Evolutionary conservation across 2,329 filamentous ascomycete genomes (phyloP).

Genomic region (Venturia carpophila): DNA sequence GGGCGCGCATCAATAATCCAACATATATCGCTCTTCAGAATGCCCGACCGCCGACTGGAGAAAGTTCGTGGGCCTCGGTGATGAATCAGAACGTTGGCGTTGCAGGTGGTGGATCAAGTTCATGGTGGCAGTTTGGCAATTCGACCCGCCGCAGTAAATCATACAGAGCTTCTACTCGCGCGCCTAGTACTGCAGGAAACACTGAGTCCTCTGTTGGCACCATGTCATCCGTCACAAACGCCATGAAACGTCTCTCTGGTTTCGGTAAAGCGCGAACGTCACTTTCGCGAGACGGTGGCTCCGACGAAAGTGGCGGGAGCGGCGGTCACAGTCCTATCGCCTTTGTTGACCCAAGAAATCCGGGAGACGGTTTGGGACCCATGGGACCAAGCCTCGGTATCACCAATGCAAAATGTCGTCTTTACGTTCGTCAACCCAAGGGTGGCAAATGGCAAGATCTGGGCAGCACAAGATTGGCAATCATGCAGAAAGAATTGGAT

Average conservation of each 20-base stretch:
- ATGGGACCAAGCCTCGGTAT: constrained; percentile 43
- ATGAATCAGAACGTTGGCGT: constrained; percentile 42
- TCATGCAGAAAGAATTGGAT: constrained; percentile 55
- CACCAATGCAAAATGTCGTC: constrained; percentile 73
- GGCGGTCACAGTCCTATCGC: neutral
- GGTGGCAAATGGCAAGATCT: constrained; percentile 78
- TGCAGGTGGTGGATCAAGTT: neutral
- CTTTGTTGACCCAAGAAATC: constrained; percentile 9
- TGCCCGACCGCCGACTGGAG: constrained; percentile 53
- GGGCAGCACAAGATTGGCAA: constrained; percentile 74
- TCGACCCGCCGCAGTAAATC: constrained; percentile 46
- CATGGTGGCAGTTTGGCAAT: constrained; percentile 31
- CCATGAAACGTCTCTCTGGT: constrained; percentile 65
- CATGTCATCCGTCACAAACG: constrained; percentile 70
- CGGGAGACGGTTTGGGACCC: neutral
- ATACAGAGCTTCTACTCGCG: constrained; percentile 45
- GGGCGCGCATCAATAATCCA: constrained; percentile 82
- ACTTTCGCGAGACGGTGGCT: constrained; percentile 43
- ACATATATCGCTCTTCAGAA: constrained; percentile 75
- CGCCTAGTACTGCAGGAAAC: constrained; percentile 50
- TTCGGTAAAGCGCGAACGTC: constrained; percentile 77
- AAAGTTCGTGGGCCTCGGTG: constrained; percentile 41
- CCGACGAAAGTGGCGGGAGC: constrained; percentile 36
- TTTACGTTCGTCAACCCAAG: constrained; percentile 68
- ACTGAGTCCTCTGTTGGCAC: constrained; percentile 70